These are phyloP conservation scores for Candida namnaoensis DNA, from an alignment of 805 yeast species.

Conservation along the genomic window DNA sequence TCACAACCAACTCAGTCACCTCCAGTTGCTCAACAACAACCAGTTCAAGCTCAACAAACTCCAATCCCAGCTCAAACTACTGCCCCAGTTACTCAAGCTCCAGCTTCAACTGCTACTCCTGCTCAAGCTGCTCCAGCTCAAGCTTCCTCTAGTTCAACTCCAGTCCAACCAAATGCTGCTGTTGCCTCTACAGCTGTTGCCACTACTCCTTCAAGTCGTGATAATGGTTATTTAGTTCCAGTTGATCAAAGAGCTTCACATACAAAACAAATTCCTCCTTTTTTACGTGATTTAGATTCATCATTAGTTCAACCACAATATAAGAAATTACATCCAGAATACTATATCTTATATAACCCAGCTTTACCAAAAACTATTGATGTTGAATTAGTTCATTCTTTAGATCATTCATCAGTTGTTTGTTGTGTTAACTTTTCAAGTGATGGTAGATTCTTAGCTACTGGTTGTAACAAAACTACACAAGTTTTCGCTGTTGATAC, in stretches of 20 bases:
- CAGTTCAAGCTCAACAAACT: slow-evolving; percentile 11
- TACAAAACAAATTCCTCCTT: slow-evolving; percentile 74
- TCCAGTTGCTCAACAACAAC: slow-evolving; percentile 12
- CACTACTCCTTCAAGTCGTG: slow-evolving; percentile 13
- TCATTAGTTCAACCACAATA: slow-evolving; percentile 64
- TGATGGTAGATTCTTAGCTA: slow-evolving; percentile 89
- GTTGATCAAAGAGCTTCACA: slow-evolving; percentile 34
- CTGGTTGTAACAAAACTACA: slow-evolving; percentile 94
- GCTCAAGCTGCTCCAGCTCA: slow-evolving; percentile 10
- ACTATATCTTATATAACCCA: slow-evolving; percentile 86
- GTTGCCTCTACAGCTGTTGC: slow-evolving; percentile 10
- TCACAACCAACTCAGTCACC: slow-evolving; percentile 6
- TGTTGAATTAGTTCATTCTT: slow-evolving; percentile 80
- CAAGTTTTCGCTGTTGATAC: slow-evolving; percentile 90
- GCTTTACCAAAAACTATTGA: slow-evolving; percentile 70
- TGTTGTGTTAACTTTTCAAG: slow-evolving; percentile 92
- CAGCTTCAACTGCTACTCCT: slow-evolving; percentile 12
- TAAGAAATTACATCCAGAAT: slow-evolving; percentile 79
- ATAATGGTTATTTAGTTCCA: slow-evolving; percentile 28
- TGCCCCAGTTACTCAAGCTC: slow-evolving; percentile 17
- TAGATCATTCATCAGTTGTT: slow-evolving; percentile 90
- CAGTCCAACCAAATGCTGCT: slow-evolving; percentile 5
- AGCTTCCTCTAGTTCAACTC: slow-evolving; percentile 5
- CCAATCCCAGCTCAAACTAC: slow-evolving; percentile 12
- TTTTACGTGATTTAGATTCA: slow-evolving; percentile 72